These are phyloP conservation scores for Dactylonectria estremocensis DNA, from an alignment of 2,329 filamentous ascomycete species.

Conservation along the genomic window DNA sequence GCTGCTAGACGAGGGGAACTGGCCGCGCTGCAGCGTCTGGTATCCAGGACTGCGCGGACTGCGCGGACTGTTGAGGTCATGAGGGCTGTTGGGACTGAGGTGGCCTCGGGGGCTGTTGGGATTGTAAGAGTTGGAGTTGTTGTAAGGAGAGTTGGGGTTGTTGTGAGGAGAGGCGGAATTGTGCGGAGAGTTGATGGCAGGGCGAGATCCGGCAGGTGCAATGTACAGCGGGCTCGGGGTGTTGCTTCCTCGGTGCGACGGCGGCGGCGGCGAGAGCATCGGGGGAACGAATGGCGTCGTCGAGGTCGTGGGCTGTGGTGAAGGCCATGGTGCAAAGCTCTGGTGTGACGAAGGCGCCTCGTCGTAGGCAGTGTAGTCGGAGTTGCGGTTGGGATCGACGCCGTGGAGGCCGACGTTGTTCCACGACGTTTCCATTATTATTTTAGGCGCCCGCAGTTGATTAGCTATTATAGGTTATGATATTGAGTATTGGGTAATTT, in stretches of 20 bases:
- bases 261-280: conserved; percentile 44
- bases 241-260: conserved; percentile 31
- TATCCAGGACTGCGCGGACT: conserved; percentile 43
- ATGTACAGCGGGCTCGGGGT: conserved; percentile 34
- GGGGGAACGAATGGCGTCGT: conserved; percentile 37
- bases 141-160: conserved; percentile 27
- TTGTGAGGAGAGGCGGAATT: not conserved
- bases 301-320: conserved; percentile 42
- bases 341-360: conserved; percentile 41
- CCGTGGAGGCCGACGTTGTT: conserved; percentile 32
- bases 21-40: conserved; percentile 34
- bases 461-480: not conserved
- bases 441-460: not conserved
- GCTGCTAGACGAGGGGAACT: conserved; percentile 37
- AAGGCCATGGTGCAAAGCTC: conserved; percentile 39
- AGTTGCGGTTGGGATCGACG: conserved; percentile 23
- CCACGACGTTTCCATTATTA: conserved; percentile 32
- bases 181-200: not conserved
- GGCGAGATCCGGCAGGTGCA: conserved; percentile 5
- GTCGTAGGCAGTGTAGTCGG: conserved; percentile 32
- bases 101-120: conserved; percentile 37
- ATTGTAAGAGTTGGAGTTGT: conserved; percentile 32
- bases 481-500: not conserved
- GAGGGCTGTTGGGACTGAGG: conserved; percentile 32
- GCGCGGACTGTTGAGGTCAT: conserved; percentile 36